Evolutionary conservation across 2,329 filamentous ascomycete genomes (phyloP), one percentile per base, ranked within the genome.

Genomic region (Colletotrichum navitas): DNA sequence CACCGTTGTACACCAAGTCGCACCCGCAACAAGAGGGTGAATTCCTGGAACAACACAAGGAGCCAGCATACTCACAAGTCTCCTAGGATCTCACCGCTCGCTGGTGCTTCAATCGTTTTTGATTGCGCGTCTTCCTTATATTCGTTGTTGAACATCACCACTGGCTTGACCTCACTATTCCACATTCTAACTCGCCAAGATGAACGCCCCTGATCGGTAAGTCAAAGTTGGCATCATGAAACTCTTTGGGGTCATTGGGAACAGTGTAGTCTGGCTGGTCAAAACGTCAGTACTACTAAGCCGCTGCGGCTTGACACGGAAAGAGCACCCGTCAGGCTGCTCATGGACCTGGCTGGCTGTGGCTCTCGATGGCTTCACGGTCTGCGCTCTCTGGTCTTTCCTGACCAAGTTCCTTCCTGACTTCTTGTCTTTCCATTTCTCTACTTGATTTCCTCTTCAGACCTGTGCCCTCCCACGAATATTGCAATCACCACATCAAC

Each of bases 171-270:
- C 11, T 29, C 26, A 21, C 60, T 18, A 24, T 63, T 41, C 10
- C 24, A 24, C 5, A 51, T 29, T 8, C 10, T 29, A 29, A 8
- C 24, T 41, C 47, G 16, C 10, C 47, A 63, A 63, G 45, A 68
- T 68, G 65, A 68, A 68, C 59, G 65, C 65, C 16, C 65, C 65
- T 14, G 65, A 68, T 29, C 59, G 65, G 65, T 68, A 29, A 63
- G 65, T 47, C 18, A 34, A 63, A 24, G 14, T 12, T 3, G 41
- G 1, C 10, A 12, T 32, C 4, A 21, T 34, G 49, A 32, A 16
- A 24, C 12, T 2, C 26, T 29, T n/a, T 21, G 32, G 18, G 16
- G 1, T 16, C n/a, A 34, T 7, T 43, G 21, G 61, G 14, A 55
- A 18, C 6, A 24, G 11, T 2, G 18, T 12, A 39, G 36, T 34